Percentiles rank a stretch among this genome's conserved stretches.
These are phyloP conservation scores for Aspergillus indologenus DNA, from an alignment of 495 filamentous ascomycete genomes.

Conservation along the genomic window DNA sequence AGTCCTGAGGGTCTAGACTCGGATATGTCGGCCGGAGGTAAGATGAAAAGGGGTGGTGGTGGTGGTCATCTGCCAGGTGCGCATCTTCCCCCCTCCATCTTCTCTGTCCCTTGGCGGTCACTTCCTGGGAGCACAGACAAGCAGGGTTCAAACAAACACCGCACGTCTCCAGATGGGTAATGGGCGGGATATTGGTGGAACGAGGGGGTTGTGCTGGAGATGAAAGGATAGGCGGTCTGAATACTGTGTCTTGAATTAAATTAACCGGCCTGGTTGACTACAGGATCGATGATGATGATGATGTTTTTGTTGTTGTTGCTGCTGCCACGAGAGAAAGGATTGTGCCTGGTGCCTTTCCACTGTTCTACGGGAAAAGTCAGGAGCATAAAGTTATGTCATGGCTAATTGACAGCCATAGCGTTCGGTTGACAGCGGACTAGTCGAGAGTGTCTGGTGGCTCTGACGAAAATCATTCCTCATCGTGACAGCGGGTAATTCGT, in stretches of 20 bases:
- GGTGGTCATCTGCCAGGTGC: neutral
- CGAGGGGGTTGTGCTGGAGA: neutral
- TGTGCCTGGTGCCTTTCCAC: no score
- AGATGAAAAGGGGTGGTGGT: neutral
- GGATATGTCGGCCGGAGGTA: neutral
- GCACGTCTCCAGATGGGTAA: neutral
- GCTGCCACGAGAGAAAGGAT: no score
- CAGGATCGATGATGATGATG: no score
- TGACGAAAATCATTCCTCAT: neutral
- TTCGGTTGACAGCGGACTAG: neutral
- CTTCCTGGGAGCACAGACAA: slow-evolving; percentile 2
- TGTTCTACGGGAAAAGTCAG: no score
- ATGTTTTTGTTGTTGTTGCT: no score
- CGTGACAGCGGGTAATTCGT: neutral
- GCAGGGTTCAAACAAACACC: neutral
- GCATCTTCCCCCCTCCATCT: neutral
- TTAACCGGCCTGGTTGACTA: neutral
- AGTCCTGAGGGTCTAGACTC: slow-evolving; percentile 7
- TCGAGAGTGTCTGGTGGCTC: neutral
- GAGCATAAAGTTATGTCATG: neutral
- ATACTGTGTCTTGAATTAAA: neutral
- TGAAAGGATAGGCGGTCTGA: neutral
- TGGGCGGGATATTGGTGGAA: neutral
- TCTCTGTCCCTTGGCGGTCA: slow-evolving; percentile 3
- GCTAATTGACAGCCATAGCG: neutral